Percentiles rank a stretch among this genome's conserved stretches.
These are phyloP conservation scores for Chrysopogon serrulatus DNA, from an alignment of 176 grass and related monocot genomes.

Conservation along the genomic window DNA sequence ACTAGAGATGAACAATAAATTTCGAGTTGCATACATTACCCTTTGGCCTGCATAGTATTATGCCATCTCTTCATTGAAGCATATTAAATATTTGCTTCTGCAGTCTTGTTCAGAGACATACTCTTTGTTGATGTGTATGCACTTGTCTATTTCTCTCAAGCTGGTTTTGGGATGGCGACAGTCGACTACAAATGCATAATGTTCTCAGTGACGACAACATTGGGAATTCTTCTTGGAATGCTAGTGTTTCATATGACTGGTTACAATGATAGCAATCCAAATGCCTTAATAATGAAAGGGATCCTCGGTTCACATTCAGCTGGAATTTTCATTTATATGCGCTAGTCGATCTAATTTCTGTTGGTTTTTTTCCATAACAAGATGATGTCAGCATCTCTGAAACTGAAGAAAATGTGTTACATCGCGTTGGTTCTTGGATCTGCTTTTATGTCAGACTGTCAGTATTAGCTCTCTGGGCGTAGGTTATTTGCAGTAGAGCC, in stretches of 20 bases:
- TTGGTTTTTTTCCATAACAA: conserved; percentile 98
- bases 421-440: conserved; percentile 85
- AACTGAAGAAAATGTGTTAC: conserved; percentile 73
- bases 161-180: conserved; percentile 76
- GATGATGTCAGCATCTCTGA: conserved; percentile 57
- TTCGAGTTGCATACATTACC: neutral
- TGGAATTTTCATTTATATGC: conserved; percentile 90
- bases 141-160: conserved; percentile 48
- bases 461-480: conserved; percentile 93
- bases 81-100: neutral
- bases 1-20: neutral
- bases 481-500: conserved; percentile 20
- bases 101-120: neutral
- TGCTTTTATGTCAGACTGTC: conserved; percentile 96
- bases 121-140: neutral
- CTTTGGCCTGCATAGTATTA: neutral
- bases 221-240: conserved; percentile 95
- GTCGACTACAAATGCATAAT: conserved; percentile 95
- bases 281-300: conserved; percentile 87
- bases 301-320: conserved; percentile 83
- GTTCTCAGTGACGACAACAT: conserved; percentile 88
- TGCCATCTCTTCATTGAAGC: neutral
- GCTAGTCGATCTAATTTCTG: conserved; percentile 86
- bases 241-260: conserved; percentile 83
- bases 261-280: conserved; percentile 88